These are phyloP conservation scores for Alnus rubra DNA, from an alignment of 306 rosid genomes.

Conservation along the genomic window DNA sequence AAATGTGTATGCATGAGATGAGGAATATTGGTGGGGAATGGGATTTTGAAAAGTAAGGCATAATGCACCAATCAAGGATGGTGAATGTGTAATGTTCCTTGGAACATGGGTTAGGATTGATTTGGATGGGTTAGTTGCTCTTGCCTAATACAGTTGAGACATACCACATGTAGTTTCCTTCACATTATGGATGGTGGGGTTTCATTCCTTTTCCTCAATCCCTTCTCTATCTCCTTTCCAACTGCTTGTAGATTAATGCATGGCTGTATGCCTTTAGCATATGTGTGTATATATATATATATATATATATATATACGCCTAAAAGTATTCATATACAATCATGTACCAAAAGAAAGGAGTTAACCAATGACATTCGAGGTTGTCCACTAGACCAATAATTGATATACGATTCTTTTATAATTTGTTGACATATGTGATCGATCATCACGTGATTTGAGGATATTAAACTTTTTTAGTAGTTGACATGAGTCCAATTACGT, in stretches of 20 bases:
- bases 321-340: too few species aligned
- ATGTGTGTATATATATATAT: background rate
- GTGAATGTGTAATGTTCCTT: conserved; percentile 21
- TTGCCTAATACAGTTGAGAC: conserved; percentile 38
- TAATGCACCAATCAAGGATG: conserved; percentile 38
- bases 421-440: too few species aligned
- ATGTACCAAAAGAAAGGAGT: too few species aligned
- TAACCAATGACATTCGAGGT: too few species aligned
- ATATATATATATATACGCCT: too few species aligned
- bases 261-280: conserved; percentile 13
- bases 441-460: too few species aligned
- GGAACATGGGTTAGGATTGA: conserved; percentile 34
- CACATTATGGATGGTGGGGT: conserved; percentile 36
- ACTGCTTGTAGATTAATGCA: conserved; percentile 21
- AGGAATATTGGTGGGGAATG: conserved; percentile 24
- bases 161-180: conserved; percentile 41
- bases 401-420: too few species aligned
- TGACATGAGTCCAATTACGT: too few species aligned
- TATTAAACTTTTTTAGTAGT: too few species aligned
- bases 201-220: conserved; percentile 8
- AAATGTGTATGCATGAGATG: conserved; percentile 14
- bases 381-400: too few species aligned
- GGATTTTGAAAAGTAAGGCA: conserved; percentile 23
- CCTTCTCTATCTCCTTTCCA: conserved; percentile 32
- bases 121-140: conserved; percentile 40